Percentiles rank a stretch among this genome's conserved stretches.
phyloP scores from a whole-genome alignment of 2,329 filamentous ascomycete species.

The Penicillium sp. region DNA sequence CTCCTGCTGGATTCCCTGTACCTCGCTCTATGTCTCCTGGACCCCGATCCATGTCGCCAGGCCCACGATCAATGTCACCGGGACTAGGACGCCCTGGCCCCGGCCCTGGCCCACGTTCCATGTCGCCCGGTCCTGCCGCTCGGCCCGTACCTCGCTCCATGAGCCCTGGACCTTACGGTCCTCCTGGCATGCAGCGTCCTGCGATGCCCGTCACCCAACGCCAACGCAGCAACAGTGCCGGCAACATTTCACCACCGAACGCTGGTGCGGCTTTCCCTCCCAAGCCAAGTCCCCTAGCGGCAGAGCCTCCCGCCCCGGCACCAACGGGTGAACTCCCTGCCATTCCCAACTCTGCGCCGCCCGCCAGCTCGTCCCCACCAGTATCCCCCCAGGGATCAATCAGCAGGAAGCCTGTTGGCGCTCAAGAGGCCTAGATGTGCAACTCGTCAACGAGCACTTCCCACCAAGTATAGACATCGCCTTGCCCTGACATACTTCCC shows the following conservation, averaged over 20 bases:
- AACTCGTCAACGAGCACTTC: slow-evolving; percentile 6
- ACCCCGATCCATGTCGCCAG: slow-evolving; percentile 37
- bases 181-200: slow-evolving; percentile 46
- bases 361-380: slow-evolving; percentile 26
- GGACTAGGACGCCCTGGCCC: slow-evolving; percentile 39
- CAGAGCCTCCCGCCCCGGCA: slow-evolving; percentile 18
- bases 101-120: slow-evolving; percentile 38
- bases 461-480: slow-evolving; percentile 12
- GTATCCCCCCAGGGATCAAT: slow-evolving; percentile 43
- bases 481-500: slow-evolving; percentile 13
- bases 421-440: slow-evolving; percentile 42
- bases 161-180: slow-evolving; percentile 50
- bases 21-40: slow-evolving; percentile 38
- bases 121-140: slow-evolving; percentile 38
- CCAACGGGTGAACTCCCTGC: slow-evolving; percentile 47
- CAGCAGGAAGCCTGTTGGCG: slow-evolving; percentile 61
- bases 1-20: slow-evolving; percentile 29
- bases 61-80: slow-evolving; percentile 36
- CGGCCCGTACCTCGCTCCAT: slow-evolving; percentile 31
- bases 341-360: slow-evolving; percentile 45
- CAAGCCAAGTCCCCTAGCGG: slow-evolving; percentile 35
- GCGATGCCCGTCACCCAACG: slow-evolving; percentile 43
- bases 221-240: slow-evolving; percentile 50
- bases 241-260: slow-evolving; percentile 32
- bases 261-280: slow-evolving; percentile 21